Evolutionary conservation across 1,139 yeast species (phyloP).

Genomic region (Cylindricascospora bacillispora): DNA sequence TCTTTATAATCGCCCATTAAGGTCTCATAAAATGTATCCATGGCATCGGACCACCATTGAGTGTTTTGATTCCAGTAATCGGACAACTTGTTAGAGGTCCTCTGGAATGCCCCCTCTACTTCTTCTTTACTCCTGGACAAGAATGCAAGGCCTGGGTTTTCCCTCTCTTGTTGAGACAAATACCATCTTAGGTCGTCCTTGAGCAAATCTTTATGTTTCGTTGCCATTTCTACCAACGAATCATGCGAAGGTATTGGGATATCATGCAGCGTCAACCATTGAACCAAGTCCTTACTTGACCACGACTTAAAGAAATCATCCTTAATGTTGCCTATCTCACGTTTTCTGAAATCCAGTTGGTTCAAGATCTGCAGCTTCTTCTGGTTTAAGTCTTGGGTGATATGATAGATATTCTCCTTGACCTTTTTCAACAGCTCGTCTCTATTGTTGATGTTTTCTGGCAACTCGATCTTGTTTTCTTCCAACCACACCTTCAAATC

Average conservation of each 20-base stretch:
- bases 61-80: constrained; percentile 4
- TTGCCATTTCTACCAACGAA: constrained; percentile 29
- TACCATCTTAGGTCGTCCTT: constrained; percentile 32
- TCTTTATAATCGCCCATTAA: constrained; percentile 34
- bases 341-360: constrained; percentile 28
- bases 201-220: constrained; percentile 26
- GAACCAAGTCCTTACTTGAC: constrained; percentile 33
- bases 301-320: constrained; percentile 37
- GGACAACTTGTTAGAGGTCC: constrained; percentile 6
- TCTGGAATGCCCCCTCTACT: constrained; percentile 18
- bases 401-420: constrained; percentile 32
- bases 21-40: constrained; percentile 30
- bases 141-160: constrained; percentile 26
- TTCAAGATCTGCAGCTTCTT: constrained; percentile 31
- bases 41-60: constrained; percentile 4
- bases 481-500: constrained; percentile 37
- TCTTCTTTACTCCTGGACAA: constrained; percentile 23
- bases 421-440: constrained; percentile 34
- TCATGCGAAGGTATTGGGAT: constrained; percentile 30
- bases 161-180: constrained; percentile 23
- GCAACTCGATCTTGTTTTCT: constrained; percentile 33
- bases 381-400: constrained; percentile 28
- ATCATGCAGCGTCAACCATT: constrained; percentile 37
- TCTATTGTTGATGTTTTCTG: constrained; percentile 27
- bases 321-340: constrained; percentile 30